Conservation (phyloP, 106 monocot genomes). For the Dendrobium chrysotoxum region DNA sequence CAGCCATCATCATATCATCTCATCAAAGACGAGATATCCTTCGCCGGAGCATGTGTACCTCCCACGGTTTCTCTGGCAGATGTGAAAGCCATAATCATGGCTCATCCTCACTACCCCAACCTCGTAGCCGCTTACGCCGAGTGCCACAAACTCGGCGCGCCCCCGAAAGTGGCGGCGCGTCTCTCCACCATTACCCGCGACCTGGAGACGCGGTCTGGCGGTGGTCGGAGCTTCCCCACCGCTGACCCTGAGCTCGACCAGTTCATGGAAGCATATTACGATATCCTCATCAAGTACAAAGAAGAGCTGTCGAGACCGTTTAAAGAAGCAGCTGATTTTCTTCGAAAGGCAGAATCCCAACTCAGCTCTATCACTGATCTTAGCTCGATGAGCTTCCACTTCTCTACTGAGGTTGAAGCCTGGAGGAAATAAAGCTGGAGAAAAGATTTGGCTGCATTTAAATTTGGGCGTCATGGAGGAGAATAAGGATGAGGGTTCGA, state of each 20-base stretch:
- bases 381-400: slow-evolving; percentile 4
- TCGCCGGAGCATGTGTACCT: neutral
- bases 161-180: slow-evolving; percentile 40
- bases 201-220: slow-evolving; percentile 28
- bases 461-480: too few species aligned
- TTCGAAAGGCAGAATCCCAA: slow-evolving; percentile 26
- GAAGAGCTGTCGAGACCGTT: slow-evolving; percentile 35
- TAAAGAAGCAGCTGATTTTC: slow-evolving; percentile 37
- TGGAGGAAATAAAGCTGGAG: too few species aligned
- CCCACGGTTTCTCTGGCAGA: slow-evolving; percentile 6
- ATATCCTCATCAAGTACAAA: slow-evolving; percentile 29
- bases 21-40: too few species aligned
- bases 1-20: too few species aligned
- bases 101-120: slow-evolving; percentile 46
- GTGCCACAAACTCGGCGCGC: slow-evolving; percentile 66
- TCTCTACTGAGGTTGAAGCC: too few species aligned
- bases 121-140: slow-evolving; percentile 52
- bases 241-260: slow-evolving; percentile 60
- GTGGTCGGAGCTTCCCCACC: neutral
- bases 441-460: too few species aligned
- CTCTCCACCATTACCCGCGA: slow-evolving; percentile 31
- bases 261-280: slow-evolving; percentile 55
- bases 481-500: too few species aligned
- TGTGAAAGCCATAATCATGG: slow-evolving; percentile 55
- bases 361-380: slow-evolving; percentile 24